Conservation (phyloP, 257 asterid species). For the Solanum sitiens region DNA sequence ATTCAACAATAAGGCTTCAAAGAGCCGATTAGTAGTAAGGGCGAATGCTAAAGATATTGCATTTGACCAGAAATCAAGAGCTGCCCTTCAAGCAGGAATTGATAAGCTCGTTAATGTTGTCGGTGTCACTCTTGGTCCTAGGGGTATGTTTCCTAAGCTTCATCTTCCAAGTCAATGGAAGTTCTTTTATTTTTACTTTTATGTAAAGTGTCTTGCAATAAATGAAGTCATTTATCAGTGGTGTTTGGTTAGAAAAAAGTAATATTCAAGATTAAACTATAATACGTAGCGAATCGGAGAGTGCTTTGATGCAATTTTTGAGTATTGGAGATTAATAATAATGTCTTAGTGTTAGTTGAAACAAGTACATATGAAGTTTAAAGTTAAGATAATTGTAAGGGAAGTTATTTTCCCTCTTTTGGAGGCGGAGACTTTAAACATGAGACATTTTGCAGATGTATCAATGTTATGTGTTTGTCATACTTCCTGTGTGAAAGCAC, state of each 20-base stretch:
- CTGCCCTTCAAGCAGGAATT: constrained; percentile 86
- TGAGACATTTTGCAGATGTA: neutral
- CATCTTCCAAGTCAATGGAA: neutral
- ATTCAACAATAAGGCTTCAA: constrained; percentile 34
- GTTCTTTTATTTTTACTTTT: neutral
- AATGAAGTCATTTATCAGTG: neutral
- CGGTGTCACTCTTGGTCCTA: constrained; percentile 92
- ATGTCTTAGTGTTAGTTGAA: neutral
- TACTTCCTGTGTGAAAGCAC: neutral
- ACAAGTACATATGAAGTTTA: neutral
- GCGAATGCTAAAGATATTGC: constrained; percentile 90
- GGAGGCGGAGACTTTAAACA: neutral
- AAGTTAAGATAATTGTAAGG: neutral
- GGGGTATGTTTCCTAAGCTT: constrained; percentile 36
- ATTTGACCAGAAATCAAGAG: constrained; percentile 80
- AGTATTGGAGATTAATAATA: neutral
- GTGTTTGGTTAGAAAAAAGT: neutral
- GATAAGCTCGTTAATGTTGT: constrained; percentile 93
- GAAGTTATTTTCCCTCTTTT: neutral
- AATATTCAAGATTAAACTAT: neutral
- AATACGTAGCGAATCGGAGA: neutral
- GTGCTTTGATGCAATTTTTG: neutral
- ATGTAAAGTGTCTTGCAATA: neutral
- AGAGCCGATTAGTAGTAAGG: constrained; percentile 61
- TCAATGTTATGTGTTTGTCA: neutral